Base-by-base conservation (phyloP, 2,329 filamentous ascomycete genomes). In the Cryphonectria radicalis region DNA sequence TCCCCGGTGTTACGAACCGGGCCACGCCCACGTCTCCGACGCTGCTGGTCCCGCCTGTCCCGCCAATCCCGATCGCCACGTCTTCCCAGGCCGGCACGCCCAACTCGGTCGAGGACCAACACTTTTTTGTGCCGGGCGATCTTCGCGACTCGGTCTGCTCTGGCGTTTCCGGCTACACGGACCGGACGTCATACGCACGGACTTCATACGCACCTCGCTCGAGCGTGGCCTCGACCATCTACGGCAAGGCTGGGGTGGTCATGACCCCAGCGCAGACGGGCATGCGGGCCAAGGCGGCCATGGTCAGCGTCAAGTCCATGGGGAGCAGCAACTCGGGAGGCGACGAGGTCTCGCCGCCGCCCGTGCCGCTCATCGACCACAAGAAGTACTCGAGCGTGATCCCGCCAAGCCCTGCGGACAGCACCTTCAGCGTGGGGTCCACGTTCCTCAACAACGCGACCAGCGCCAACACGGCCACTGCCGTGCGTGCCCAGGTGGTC, bases 1-100 rank as follows among this genome's bases (percentile, higher is more conserved):
- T 99, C 75, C 96, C 96, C 19, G 96, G 96, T 72, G 95, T 98
- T 77, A 98, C 94, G 73, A 98, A 98, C 83, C 90, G 95, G 75
- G 94, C 95, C 17, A 91, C 91, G 10, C 92, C 93, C 6, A 91
- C 92, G n/a, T 95, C 94, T 0, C 93, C 93, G 3, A 90, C 90
- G 55, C 84, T 94, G 28, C 88, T 95, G 66, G 92, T 97, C 5
- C 94, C 95, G n/a, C 95, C 95, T 0, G 95, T 99, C 5, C 96
- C 96, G 59, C 94, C 95, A 22, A 94, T 98, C 73, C 95, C 96
- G 63, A 90, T 88, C 76, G 85, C 88, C 55, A 85, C 90, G 69
- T 88, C 90, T 14, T 89, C 91, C 17, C 85, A 87, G 72, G 83
- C 70, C 72, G 86, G 83, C 77, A 89, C 83, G 70, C 89, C 90